Evolutionary conservation across 192 early-diverging fungal species (phyloP).

Genomic region (Gonapodya prolifera): DNA sequence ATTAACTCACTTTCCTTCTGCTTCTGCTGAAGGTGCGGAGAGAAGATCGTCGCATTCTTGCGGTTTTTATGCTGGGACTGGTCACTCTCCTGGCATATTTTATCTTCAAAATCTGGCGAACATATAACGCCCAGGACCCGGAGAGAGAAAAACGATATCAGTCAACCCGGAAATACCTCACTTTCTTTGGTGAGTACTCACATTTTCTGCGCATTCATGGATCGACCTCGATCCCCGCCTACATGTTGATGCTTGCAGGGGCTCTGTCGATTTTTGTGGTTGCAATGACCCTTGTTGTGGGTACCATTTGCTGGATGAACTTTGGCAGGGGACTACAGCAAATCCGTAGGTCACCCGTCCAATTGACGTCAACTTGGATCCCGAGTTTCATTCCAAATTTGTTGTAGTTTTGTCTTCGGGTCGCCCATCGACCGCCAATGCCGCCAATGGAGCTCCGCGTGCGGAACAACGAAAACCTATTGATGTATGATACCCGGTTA

Average conservation of each 20-base stretch:
- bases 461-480: neutral
- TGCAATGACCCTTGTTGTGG: slow-evolving; percentile 30
- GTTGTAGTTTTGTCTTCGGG: neutral
- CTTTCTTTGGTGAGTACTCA: slow-evolving; percentile 30
- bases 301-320: slow-evolving; percentile 46
- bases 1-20: neutral
- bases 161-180: slow-evolving; percentile 27
- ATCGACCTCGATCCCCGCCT: slow-evolving; percentile 39
- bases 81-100: slow-evolving; percentile 3
- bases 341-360: neutral
- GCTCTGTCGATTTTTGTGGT: slow-evolving; percentile 17
- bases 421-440: neutral
- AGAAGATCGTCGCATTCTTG: slow-evolving; percentile 4
- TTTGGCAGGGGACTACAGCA: slow-evolving; percentile 60
- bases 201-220: neutral
- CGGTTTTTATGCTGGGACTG: slow-evolving; percentile 4
- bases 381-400: neutral
- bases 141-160: neutral
- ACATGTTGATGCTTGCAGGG: slow-evolving; percentile 51
- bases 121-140: neutral
- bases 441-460: neutral
- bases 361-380: neutral
- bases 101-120: slow-evolving; percentile 10
- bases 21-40: neutral
- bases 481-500: neutral